Evolutionary conservation across 306 rosid genomes (phyloP), one percentile per base, ranked within the genome.

Genomic region (Quercus parvula): DNA sequence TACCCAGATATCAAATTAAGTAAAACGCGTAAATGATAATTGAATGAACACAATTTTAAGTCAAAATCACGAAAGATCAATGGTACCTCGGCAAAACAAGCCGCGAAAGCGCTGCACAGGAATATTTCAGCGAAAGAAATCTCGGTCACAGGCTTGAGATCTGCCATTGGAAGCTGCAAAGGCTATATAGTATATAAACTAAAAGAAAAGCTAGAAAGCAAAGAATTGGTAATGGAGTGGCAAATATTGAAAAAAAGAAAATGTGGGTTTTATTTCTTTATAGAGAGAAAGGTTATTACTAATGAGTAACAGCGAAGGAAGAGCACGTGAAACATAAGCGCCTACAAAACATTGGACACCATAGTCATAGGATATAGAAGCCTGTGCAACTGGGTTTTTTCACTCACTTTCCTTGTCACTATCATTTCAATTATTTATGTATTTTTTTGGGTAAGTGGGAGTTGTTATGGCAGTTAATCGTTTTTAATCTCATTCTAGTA

Each of bases 51-150:
- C 57, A 58, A 24, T 62, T 56, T 55, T 19, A 44, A 56, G 24
- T 41, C 74, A 30, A 4, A 55, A 38, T 41, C 18, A 55, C 33
- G 18, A 59, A 25, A 25, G 49, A 66, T 3, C 5, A 25, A 25
- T 5, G 66, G 41, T 81, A 93, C 99, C 99, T 96, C 99, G 2
- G 99, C 99, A 52, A 96, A 85, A 44, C 94, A 95, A 70, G 99
- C 94, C 67, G 99, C 99, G 74, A 95, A 88, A 64, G 99, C 99
- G 81, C 99, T 90, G 77, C 99, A 95, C 1, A 95, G 30, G 75
- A 95, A 90, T 38, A 89, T 84, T 77, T 89, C 90, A 52, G 79
- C 72, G 84, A 95, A 93, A 2, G 99, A 85, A 83, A 93, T 86
- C 82, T 89, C 92, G 70, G 83, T 44, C 79, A 73, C 71, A 77